Conservation (phyloP, 2,329 filamentous ascomycete species). For the Podosphaera leucotricha region DNA sequence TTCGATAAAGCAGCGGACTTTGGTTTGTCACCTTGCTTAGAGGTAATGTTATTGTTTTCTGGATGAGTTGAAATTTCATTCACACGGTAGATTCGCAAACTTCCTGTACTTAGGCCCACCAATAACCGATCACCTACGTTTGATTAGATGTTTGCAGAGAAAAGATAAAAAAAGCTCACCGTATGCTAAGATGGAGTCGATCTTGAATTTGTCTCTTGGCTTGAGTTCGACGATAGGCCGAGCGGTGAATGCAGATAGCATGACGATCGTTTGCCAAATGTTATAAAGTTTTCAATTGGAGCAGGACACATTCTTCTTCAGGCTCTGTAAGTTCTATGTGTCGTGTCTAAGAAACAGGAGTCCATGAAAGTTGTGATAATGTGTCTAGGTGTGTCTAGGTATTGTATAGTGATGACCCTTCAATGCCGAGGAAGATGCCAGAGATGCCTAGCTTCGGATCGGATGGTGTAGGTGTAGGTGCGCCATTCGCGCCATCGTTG, state of each 20-base stretch:
- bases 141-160: not conserved
- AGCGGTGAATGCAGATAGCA: conserved; percentile 96
- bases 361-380: not conserved
- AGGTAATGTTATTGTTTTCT: conserved; percentile 18
- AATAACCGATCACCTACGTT: conserved; percentile 59
- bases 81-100: conserved; percentile 71
- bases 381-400: not conserved
- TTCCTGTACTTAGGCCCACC: conserved; percentile 76
- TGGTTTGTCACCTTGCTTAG: conserved; percentile 14
- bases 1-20: conserved; percentile 18
- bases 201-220: conserved; percentile 84
- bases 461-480: too few species aligned
- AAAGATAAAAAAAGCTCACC: conserved; percentile 24
- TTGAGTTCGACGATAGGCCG: conserved; percentile 93
- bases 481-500: too few species aligned
- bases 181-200: conserved; percentile 85
- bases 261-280: conserved; percentile 22
- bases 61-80: conserved; percentile 36
- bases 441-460: too few species aligned
- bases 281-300: not conserved
- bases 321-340: not conserved
- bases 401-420: too few species aligned
- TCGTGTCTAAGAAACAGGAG: not conserved
- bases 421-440: too few species aligned
- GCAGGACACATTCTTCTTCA: not conserved